These are phyloP conservation scores for Cucumis cinereus DNA, from an alignment of 306 rosid genomes.

Conservation along the genomic window DNA sequence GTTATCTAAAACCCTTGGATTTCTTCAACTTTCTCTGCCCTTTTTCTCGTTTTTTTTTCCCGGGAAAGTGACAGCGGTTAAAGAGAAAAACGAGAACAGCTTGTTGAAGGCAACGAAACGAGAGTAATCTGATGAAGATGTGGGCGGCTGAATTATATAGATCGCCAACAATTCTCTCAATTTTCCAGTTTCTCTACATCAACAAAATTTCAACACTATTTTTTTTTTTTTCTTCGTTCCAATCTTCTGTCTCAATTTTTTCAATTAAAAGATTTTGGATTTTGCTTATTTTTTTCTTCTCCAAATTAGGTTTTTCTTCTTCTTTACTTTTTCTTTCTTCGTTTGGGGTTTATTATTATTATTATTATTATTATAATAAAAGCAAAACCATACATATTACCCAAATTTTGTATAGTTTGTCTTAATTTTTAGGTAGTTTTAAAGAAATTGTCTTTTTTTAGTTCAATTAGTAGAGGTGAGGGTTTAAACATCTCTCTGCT, in stretches of 20 bases:
- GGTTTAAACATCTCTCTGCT: no score
- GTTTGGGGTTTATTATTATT: no score
- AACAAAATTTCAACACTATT: not conserved
- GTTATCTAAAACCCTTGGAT: slow-evolving; percentile 14
- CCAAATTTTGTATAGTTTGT: no score
- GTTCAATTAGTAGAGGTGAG: no score
- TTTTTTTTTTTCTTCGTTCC: not conserved
- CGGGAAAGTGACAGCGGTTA: slow-evolving; percentile 19
- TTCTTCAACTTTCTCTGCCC: not conserved
- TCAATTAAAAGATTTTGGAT: not conserved
- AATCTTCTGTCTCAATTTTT: not conserved
- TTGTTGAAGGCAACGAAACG: not conserved
- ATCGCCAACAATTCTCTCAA: not conserved
- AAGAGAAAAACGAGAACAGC: not conserved
- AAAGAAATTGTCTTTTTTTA: no score
- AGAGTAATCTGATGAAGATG: not conserved
- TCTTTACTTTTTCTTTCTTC: not conserved
- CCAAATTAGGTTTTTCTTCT: not conserved
- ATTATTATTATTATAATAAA: no score
- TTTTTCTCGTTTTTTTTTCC: not conserved
- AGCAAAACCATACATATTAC: no score
- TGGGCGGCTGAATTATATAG: slow-evolving; percentile 1
- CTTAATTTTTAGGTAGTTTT: no score
- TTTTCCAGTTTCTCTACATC: not conserved
- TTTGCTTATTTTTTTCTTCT: not conserved